These are phyloP conservation scores for Dendrocalamus sinicus DNA, from an alignment of 176 grass and related monocot genomes.

Conservation along the genomic window DNA sequence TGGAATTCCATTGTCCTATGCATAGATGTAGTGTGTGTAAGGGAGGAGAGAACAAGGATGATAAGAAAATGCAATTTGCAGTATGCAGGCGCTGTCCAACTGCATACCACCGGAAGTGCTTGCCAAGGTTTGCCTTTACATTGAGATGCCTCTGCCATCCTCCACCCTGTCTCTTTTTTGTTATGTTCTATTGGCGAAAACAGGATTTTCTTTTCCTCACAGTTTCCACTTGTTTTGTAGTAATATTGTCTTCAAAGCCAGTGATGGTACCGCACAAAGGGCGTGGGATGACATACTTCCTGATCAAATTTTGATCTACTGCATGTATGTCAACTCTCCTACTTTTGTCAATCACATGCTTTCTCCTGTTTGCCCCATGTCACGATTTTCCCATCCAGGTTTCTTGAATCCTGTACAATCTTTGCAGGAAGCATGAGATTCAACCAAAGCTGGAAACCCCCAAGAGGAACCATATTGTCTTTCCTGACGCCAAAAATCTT, in stretches of 20 bases:
- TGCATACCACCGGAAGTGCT: conserved; percentile 72
- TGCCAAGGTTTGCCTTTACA: conserved; percentile 65
- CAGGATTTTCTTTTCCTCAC: background rate
- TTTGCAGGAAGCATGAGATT: conserved; percentile 77
- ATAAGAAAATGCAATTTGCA: conserved; percentile 64
- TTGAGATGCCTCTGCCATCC: background rate
- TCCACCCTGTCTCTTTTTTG: background rate
- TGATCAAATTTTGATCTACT: conserved; percentile 73
- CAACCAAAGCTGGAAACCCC: conserved; percentile 48
- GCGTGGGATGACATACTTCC: conserved; percentile 71
- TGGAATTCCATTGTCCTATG: conserved; percentile 62
- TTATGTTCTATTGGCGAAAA: conserved; percentile 5
- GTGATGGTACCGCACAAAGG: conserved; percentile 43
- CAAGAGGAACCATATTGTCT: conserved; percentile 59
- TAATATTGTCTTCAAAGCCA: conserved; percentile 50
- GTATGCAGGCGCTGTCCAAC: conserved; percentile 81
- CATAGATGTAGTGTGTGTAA: conserved; percentile 69
- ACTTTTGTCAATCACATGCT: conserved; percentile 3
- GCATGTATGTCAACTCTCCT: conserved; percentile 56
- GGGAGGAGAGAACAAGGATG: conserved; percentile 53
- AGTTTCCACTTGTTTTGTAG: conserved; percentile 41
- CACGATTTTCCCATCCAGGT: background rate
- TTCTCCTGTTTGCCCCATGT: background rate
- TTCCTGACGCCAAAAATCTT: conserved; percentile 48
- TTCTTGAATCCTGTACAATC: conserved; percentile 14